Evolutionary conservation across 805 yeast species (phyloP).

Genomic region (Wickerhamomyces subpelliculosus): DNA sequence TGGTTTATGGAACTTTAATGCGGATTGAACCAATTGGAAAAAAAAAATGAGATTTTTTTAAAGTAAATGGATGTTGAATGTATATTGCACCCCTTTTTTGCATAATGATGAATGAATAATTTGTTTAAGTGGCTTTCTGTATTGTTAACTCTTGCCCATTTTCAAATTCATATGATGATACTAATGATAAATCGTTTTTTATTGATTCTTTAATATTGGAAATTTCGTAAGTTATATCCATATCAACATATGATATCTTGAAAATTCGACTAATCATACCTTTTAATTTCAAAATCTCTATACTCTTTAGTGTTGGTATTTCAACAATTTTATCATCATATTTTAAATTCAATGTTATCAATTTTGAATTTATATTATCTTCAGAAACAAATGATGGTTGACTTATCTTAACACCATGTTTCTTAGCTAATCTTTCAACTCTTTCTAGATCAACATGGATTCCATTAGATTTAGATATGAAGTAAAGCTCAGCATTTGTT

Average conservation of each 20-base stretch:
- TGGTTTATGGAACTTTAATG: constrained; percentile 68
- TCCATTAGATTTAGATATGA: constrained; percentile 33
- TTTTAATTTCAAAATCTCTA: constrained; percentile 29
- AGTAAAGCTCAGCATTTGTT: constrained; percentile 60
- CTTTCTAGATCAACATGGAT: neutral
- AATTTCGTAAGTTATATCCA: constrained; percentile 19
- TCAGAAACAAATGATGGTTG: no score
- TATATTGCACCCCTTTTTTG: no score
- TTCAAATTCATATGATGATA: constrained; percentile 17
- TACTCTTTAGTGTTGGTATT: constrained; percentile 11
- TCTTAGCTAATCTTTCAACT: constrained; percentile 36
- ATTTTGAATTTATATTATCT: neutral
- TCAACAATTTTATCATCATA: neutral
- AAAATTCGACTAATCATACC: constrained; percentile 24
- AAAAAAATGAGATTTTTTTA: neutral
- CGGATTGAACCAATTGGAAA: constrained; percentile 27
- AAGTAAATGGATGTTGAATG: no score
- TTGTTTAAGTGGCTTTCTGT: neutral
- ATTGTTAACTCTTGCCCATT: constrained; percentile 11
- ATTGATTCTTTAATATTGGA: constrained; percentile 16
- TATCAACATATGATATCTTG: constrained; percentile 15
- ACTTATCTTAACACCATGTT: constrained; percentile 24
- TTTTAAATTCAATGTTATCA: constrained; percentile 3
- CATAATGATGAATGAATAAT: constrained; percentile 1
- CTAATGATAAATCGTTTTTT: constrained; percentile 17